phyloP scores from a whole-genome alignment of 2,329 filamentous ascomycete genomes.

The Cryoendolithus antarcticus region DNA sequence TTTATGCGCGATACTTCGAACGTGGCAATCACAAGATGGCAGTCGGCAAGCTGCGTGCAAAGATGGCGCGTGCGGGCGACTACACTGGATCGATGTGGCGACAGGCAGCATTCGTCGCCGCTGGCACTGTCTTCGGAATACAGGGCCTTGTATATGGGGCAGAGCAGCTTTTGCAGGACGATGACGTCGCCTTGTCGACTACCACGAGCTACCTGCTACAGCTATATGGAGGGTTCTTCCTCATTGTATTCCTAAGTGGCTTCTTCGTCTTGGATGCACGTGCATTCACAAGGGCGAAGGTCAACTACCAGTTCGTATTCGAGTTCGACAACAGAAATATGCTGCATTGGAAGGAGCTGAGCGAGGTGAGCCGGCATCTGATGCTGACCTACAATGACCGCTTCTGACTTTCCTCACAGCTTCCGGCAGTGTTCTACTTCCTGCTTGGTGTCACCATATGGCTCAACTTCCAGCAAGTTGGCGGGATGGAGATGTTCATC shows the following conservation, averaged over 20 bases:
- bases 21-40: slow-evolving; percentile 86
- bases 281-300: slow-evolving; percentile 69
- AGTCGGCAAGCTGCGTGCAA: slow-evolving; percentile 69
- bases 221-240: slow-evolving; percentile 86
- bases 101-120: slow-evolving; percentile 37
- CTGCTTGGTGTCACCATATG: slow-evolving; percentile 68
- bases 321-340: slow-evolving; percentile 76
- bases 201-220: slow-evolving; percentile 30
- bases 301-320: slow-evolving; percentile 85
- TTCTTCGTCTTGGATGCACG: slow-evolving; percentile 80
- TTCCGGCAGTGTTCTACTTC: slow-evolving; percentile 74
- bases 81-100: slow-evolving; percentile 48
- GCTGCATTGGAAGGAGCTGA: slow-evolving; percentile 78
- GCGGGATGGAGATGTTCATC: slow-evolving; percentile 55
- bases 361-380: slow-evolving; percentile 41
- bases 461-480: slow-evolving; percentile 71
- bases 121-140: slow-evolving; percentile 31
- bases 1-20: slow-evolving; percentile 92
- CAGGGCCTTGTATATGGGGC: slow-evolving; percentile 30
- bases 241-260: slow-evolving; percentile 66
- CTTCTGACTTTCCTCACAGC: slow-evolving; percentile 26
- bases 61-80: slow-evolving; percentile 47
- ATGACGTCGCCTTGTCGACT: slow-evolving; percentile 4
- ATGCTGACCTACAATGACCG: background rate
- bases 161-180: slow-evolving; percentile 17